phyloP scores from a whole-genome alignment of 768 basidiomycete species.

The Sporobolomyces roseus region DNA sequence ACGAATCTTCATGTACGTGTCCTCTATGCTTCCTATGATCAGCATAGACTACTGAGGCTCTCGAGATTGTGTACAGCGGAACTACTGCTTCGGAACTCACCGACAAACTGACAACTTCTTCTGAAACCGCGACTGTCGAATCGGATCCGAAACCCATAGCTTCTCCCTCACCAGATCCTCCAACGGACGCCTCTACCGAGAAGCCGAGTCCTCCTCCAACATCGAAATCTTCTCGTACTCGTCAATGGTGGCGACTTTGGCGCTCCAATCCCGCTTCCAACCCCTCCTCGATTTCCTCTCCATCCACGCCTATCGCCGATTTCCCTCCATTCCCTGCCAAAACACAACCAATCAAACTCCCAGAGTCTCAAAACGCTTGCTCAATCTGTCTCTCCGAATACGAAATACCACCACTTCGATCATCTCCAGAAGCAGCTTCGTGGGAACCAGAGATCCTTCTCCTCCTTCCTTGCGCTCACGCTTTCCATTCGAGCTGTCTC shows the following conservation, averaged over 20 bases:
- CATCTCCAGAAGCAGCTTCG: background rate
- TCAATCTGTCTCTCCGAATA: conserved; percentile 40
- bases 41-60: too few species aligned
- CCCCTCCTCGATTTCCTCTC: background rate
- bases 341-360: conserved; percentile 6
- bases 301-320: background rate
- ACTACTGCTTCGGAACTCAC: too few species aligned
- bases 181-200: too few species aligned
- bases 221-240: background rate
- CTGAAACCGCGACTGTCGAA: too few species aligned
- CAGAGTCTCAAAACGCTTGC: conserved; percentile 27
- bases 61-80: too few species aligned
- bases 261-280: background rate
- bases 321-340: conserved; percentile 12
- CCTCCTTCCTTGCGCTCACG: conserved; percentile 32
- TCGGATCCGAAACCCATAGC: background rate
- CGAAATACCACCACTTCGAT: conserved; percentile 11
- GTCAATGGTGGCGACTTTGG: conserved; percentile 21
- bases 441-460: conserved; percentile 16
- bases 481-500: conserved; percentile 33
- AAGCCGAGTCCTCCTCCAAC: too few species aligned
- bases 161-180: background rate
- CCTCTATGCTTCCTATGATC: background rate
- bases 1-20: conserved; percentile 18
- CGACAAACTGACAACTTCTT: background rate